Evolutionary conservation across 2,329 filamentous ascomycete species (phyloP), one percentile per base, ranked within the genome.

Genomic region (Blastomyces silverae): DNA sequence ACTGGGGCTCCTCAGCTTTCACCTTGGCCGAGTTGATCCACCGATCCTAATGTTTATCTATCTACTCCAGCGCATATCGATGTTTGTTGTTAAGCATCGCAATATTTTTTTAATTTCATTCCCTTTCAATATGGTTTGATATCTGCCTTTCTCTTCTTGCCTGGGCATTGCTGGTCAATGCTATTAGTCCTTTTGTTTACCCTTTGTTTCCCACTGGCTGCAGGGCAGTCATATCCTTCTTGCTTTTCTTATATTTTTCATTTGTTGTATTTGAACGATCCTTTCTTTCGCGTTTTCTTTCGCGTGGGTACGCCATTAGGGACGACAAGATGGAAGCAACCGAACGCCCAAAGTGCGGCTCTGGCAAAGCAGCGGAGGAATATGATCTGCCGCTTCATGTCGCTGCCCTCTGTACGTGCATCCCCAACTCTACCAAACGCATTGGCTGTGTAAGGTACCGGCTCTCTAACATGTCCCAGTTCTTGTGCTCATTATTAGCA

Each of bases 321-420:
- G 42, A 63, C 55, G 62, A 62, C 66, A 60, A 65, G 37, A 65
- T 64, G 63, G 65, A 63, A 34, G 58, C 17, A 22, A 52, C 42
- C 13, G 37, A 48, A n/a, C 50, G 63, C 42, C 67, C 68, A 37
- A 61, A 67, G 58, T 69, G 68, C 37, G 65, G 66, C 15, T 62
- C 67, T 37, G 62, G 37, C 13, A 61, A 61, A 22, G 58, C 52
- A 22, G 59, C 52, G 11, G 64, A 62, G 34, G 67, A 66, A 4
- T 69, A 68, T 59, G 68, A 69, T 60, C 64, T 69, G 53, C 67
- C 67, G 8, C 56, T 69, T 61, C 66, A 69, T 52, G 63, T 69
- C 28, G 66, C 48, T 34, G 66, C 67, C 5, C 62, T 69, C 52
- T 69, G 67, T 68, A 64, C 46, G 67, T 42, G 39, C 28, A 60